Evolutionary conservation across 305 asterid genomes (phyloP).

Genomic region (Solanum hybrid): DNA sequence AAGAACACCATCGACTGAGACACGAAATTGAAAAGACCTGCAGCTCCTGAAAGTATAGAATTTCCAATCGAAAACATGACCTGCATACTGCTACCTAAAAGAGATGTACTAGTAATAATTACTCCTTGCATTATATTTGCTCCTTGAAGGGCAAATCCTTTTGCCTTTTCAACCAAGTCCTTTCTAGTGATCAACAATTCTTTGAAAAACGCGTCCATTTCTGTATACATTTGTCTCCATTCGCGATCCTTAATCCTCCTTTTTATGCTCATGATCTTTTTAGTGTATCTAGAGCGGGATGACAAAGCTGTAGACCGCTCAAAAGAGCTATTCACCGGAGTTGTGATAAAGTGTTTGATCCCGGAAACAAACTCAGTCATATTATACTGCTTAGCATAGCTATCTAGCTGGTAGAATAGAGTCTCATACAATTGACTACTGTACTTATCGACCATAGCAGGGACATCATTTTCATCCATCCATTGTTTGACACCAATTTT

Average conservation of each 20-base stretch:
- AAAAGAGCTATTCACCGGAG: constrained; percentile 33
- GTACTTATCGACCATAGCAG: constrained; percentile 72
- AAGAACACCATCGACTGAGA: constrained; percentile 82
- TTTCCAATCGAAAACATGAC: constrained; percentile 41
- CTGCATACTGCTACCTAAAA: constrained; percentile 65
- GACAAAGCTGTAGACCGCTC: constrained; percentile 37
- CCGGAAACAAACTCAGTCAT: constrained; percentile 71
- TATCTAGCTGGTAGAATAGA: constrained; percentile 66
- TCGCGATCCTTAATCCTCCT: constrained; percentile 47
- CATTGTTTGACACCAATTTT: constrained; percentile 71
- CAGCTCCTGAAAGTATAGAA: constrained; percentile 86
- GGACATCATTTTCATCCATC: constrained; percentile 91
- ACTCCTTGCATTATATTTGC: constrained; percentile 66
- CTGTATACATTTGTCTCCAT: constrained; percentile 62
- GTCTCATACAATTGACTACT: constrained; percentile 64
- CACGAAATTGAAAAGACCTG: constrained; percentile 57
- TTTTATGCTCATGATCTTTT: constrained; percentile 53
- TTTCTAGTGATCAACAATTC: constrained; percentile 55
- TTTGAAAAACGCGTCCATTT: constrained; percentile 46
- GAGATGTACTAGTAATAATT: constrained; percentile 49
- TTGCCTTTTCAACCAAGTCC: constrained; percentile 77
- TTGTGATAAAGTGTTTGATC: constrained; percentile 56
- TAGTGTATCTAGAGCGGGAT: constrained; percentile 54
- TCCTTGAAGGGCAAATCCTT: constrained; percentile 74
- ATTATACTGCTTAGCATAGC: constrained; percentile 70